Conservation (phyloP, 2,329 filamentous ascomycete genomes). For the Aspergillus sclerotialis region DNA sequence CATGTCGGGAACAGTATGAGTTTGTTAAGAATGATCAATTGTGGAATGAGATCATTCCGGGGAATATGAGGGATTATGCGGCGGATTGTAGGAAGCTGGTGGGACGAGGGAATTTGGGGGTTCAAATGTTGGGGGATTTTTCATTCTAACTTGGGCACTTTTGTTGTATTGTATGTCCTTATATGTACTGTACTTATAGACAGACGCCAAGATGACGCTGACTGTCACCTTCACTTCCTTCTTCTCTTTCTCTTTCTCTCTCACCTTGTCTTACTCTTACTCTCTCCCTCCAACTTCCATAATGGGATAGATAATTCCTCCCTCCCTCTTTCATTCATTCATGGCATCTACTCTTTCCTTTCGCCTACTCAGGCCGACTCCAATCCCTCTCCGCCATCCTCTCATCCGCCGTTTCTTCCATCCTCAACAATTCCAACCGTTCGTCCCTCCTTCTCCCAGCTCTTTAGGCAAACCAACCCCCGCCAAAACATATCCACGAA, state of each 20-base stretch:
- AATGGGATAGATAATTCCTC: not conserved
- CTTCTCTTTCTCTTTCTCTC: not conserved
- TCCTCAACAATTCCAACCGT: conserved; percentile 51
- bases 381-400: conserved; percentile 8
- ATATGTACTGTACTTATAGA: not conserved
- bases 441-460: conserved; percentile 69
- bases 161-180: not conserved
- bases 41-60: conserved; percentile 27
- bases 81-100: conserved; percentile 21
- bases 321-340: not conserved
- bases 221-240: not conserved
- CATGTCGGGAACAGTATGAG: conserved; percentile 22
- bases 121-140: conserved; percentile 12
- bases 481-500: conserved; percentile 63
- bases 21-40: conserved; percentile 24
- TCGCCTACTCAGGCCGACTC: conserved; percentile 6
- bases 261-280: conserved; percentile 1
- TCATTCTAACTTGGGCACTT: conserved; percentile 8
- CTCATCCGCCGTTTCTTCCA: conserved; percentile 21
- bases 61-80: conserved; percentile 29
- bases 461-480: conserved; percentile 66
- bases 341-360: conserved; percentile 14
- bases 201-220: not conserved
- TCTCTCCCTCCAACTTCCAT: not conserved
- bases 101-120: conserved; percentile 6